A percentile compares a stretch with the other conserved stretches of the same genome.
These are phyloP conservation scores for Penicillium sclerotigenum DNA, from an alignment of 2,329 filamentous ascomycete genomes.

Conservation along the genomic window DNA sequence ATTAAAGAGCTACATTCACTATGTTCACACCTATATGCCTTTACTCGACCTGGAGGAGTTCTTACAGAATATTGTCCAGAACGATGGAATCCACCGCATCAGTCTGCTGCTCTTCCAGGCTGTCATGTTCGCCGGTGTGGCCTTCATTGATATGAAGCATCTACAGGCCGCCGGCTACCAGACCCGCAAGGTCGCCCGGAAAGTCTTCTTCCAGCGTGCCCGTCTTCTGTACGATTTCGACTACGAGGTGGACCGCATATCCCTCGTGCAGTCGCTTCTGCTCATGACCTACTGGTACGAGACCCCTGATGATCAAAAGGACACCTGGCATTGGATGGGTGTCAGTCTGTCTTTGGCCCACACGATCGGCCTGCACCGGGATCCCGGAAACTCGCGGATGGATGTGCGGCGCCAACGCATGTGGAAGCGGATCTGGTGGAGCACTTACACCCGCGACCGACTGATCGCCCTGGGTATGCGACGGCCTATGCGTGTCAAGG, in stretches of 20 bases:
- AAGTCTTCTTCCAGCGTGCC: conserved; percentile 83
- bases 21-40: conserved; percentile 92
- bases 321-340: conserved; percentile 99
- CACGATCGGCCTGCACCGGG: conserved; percentile 87
- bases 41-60: conserved; percentile 67
- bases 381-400: conserved; percentile 76
- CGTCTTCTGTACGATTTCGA: conserved; percentile 93
- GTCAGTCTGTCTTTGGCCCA: conserved; percentile 89
- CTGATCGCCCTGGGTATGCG: conserved; percentile 92
- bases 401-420: conserved; percentile 69
- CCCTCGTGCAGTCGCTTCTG: conserved; percentile 81
- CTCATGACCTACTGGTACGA: conserved; percentile 98
- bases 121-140: conserved; percentile 88
- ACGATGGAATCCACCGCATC: conserved; percentile 67
- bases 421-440: conserved; percentile 98
- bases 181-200: conserved; percentile 75
- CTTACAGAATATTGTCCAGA: conserved; percentile 55
- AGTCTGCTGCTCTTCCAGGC: conserved; percentile 89
- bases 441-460: conserved; percentile 90
- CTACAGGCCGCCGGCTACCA: conserved; percentile 74
- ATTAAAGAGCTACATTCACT: conserved; percentile 78
- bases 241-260: conserved; percentile 84
- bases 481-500: conserved; percentile 85
- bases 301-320: conserved; percentile 93
- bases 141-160: conserved; percentile 78